Percentiles rank a stretch among this genome's conserved stretches.
Conservation (phyloP, 345 rosid species). For the Abelmoschus esculentus region DNA sequence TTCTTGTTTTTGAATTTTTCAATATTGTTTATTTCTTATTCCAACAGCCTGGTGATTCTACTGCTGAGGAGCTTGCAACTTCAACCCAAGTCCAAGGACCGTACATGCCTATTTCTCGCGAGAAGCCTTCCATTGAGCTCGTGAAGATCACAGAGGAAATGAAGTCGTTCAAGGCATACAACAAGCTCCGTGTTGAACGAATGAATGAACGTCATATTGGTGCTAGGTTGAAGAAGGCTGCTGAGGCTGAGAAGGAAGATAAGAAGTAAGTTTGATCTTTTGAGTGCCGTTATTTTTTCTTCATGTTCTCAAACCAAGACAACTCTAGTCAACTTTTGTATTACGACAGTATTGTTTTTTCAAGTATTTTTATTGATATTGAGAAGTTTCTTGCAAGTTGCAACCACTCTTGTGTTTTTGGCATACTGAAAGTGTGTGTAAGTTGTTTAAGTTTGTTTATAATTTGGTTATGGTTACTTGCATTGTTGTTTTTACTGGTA, state of each 20-base stretch:
- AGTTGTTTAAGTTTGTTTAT: not conserved
- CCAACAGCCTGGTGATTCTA: slow-evolving; percentile 81
- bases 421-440: not conserved
- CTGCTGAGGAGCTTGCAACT: slow-evolving; percentile 67
- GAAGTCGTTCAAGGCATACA: slow-evolving; percentile 71
- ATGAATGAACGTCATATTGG: slow-evolving; percentile 53
- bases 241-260: slow-evolving; percentile 88
- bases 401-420: not conserved
- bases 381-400: not conserved
- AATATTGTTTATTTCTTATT: slow-evolving; percentile 16
- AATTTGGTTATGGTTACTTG: not conserved
- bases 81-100: slow-evolving; percentile 70
- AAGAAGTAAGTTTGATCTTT: slow-evolving; percentile 46
- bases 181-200: slow-evolving; percentile 67
- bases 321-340: not conserved
- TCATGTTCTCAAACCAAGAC: not conserved
- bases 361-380: not conserved
- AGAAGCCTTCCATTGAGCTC: slow-evolving; percentile 57
- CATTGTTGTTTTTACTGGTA: not conserved
- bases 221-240: slow-evolving; percentile 67
- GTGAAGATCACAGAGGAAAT: slow-evolving; percentile 62
- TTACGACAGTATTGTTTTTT: not conserved
- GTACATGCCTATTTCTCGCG: slow-evolving; percentile 56
- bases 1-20: not conserved
- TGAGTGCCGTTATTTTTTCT: not conserved